phyloP scores from a whole-genome alignment of 257 asterid species.

The Primulina tabacum region DNA sequence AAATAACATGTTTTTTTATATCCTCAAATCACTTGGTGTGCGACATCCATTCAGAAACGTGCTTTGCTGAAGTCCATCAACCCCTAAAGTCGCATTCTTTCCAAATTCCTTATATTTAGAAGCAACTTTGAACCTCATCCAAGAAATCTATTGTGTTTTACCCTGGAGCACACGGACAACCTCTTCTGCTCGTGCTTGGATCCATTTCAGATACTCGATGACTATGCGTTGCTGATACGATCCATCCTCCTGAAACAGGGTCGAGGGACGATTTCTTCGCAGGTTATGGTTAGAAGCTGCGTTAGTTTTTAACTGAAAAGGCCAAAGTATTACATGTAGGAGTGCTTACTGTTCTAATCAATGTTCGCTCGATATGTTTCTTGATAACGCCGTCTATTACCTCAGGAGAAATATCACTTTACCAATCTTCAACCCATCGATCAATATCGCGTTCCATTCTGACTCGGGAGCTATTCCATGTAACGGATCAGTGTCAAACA shows the following conservation, averaged over 20 bases:
- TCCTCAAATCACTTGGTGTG: neutral
- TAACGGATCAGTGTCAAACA: neutral
- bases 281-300: conserved; percentile 19
- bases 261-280: neutral
- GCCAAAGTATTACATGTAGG: neutral
- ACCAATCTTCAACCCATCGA: conserved; percentile 66
- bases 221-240: conserved; percentile 93
- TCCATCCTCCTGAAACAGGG: conserved; percentile 72
- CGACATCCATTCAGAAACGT: neutral
- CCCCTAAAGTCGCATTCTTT: neutral
- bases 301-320: conserved; percentile 13
- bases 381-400: conserved; percentile 62
- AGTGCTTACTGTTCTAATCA: conserved; percentile 78
- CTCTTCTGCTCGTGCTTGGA: conserved; percentile 71
- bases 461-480: conserved; percentile 64
- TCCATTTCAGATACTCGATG: conserved; percentile 87
- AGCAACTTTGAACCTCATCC: neutral
- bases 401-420: conserved; percentile 72
- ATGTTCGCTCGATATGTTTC: conserved; percentile 79
- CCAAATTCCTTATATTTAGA: neutral
- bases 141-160: conserved; percentile 24
- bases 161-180: conserved; percentile 57
- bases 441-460: conserved; percentile 77
- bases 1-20: neutral
- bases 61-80: conserved; percentile 11